Evolutionary conservation across 495 filamentous ascomycete species (phyloP).

Genomic region (Chaetomium cochliodes): DNA sequence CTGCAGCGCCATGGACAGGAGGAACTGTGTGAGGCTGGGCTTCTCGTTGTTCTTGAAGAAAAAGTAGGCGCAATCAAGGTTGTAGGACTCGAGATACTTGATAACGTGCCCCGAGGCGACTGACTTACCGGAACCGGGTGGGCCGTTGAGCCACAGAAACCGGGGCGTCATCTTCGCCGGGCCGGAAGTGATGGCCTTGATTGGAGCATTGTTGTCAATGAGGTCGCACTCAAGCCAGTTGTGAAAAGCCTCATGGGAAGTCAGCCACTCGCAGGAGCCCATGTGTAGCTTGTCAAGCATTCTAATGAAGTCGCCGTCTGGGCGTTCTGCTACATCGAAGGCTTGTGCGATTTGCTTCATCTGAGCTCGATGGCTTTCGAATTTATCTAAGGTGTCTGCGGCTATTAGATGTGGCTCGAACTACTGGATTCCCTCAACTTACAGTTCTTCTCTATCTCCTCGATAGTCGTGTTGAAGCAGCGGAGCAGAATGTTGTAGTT

Average conservation of each 20-base stretch:
- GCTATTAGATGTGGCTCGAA: background rate
- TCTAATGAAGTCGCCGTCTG: conserved; percentile 25
- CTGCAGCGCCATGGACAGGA: conserved; percentile 32
- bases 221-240: conserved; percentile 27
- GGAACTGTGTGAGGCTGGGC: conserved; percentile 15
- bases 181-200: conserved; percentile 12
- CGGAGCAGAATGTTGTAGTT: conserved; percentile 30
- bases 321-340: conserved; percentile 23
- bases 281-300: conserved; percentile 24
- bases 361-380: conserved; percentile 21
- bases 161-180: background rate
- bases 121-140: conserved; percentile 32
- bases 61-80: conserved; percentile 27
- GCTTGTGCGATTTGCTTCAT: conserved; percentile 26
- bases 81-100: conserved; percentile 23
- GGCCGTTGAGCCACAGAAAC: conserved; percentile 33
- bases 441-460: conserved; percentile 24
- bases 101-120: conserved; percentile 27
- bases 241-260: conserved; percentile 16
- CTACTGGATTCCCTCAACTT: conserved; percentile 11
- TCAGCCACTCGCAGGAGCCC: conserved; percentile 32
- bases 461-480: conserved; percentile 25
- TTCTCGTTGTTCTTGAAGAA: conserved; percentile 27
- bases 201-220: conserved; percentile 12
- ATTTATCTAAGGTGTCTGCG: conserved; percentile 18